Evolutionary conservation across 116 monocot species (phyloP), one percentile per base, ranked within the genome.

Genomic region (Iris pallida): DNA sequence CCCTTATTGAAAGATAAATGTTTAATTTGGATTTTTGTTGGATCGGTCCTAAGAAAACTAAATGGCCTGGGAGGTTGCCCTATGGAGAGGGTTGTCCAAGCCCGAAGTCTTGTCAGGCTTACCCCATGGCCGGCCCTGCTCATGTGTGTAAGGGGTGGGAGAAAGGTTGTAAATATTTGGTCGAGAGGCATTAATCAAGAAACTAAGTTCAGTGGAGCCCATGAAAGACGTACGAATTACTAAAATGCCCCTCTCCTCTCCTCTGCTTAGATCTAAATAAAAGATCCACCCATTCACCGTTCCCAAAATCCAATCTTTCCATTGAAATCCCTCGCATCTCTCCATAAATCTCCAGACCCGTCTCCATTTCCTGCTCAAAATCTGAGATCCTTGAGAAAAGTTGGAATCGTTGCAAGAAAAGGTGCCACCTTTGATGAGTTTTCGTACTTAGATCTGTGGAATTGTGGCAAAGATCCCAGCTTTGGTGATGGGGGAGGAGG

Each of bases 401-500:
- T 30, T 30, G 30, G 2, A 30, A 30, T 30, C 30, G 2, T 30
- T 30, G 30, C 49, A 51, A 7, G 11, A 13, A 51, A 51, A 51
- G 13, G 49, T 9, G 7, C 49, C 13, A 13, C 7, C 49, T 13
- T 51, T 1, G 49, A 51, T 51, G 49, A 51, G 49, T 13, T 51
- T 51, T 51, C 49, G 49, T 51, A 30, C 13, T 7, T 51, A 51
- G 49, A 51, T 51, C 49, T 44, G 20, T 19, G 12, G 60, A 61
- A 30, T 30, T 30, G 30, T 30, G 42, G 1, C 16, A 5, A 42
- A 60, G 60, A 60, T 60, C 42, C 42, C n/a, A 57, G 57, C 4
- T 57, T 19, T 7, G 19, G 42, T 7, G 55, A 67, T 67, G 67
- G 42, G 40, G 42, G 54, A 9, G 67, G n/a, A 54, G 45, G 30